These are phyloP conservation scores for Apiotrichum porosum DNA, from an alignment of 1,284 basidiomycete species.

Conservation along the genomic window DNA sequence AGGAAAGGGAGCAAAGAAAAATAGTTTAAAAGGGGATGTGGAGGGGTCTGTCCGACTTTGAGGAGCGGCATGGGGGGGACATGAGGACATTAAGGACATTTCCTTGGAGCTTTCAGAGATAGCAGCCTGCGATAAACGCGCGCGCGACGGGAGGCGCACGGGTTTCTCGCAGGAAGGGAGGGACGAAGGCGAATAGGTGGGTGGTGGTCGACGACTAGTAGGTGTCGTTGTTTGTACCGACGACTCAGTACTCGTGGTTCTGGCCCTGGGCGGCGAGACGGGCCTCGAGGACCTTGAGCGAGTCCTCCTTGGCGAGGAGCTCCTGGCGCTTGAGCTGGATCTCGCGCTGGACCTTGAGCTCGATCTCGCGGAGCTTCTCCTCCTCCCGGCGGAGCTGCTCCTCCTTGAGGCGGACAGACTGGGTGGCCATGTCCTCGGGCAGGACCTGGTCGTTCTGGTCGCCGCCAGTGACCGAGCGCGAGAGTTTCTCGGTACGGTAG, in stretches of 20 bases:
- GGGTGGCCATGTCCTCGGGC: constrained; percentile 93
- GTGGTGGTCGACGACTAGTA: constrained; percentile 69
- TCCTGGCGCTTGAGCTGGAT: constrained; percentile 99
- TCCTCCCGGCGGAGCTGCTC: constrained; percentile 96
- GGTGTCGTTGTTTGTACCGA: constrained; percentile 47
- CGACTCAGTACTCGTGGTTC: constrained; percentile 10
- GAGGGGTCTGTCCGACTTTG: not conserved
- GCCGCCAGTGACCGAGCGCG: constrained; percentile 82
- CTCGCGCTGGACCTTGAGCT: constrained; percentile 96
- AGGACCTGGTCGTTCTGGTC: constrained; percentile 72
- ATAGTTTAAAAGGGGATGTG: too few species aligned
- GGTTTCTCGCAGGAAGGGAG: not conserved
- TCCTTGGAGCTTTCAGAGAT: constrained; percentile 1
- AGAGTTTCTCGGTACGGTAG: constrained; percentile 90
- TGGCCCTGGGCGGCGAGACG: constrained; percentile 29
- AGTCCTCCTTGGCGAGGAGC: constrained; percentile 84
- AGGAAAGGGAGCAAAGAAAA: not conserved
- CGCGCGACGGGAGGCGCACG: not conserved
- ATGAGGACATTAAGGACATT: constrained; percentile 16
- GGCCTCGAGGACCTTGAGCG: constrained; percentile 49
- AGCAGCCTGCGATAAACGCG: not conserved
- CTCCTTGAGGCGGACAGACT: constrained; percentile 95
- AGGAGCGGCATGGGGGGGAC: constrained; percentile 1
- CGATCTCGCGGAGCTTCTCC: constrained; percentile 97
- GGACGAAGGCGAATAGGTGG: constrained; percentile 30